phyloP scores from a whole-genome alignment of 176 grass and related monocot species.

The Rhynchospora tenuis region DNA sequence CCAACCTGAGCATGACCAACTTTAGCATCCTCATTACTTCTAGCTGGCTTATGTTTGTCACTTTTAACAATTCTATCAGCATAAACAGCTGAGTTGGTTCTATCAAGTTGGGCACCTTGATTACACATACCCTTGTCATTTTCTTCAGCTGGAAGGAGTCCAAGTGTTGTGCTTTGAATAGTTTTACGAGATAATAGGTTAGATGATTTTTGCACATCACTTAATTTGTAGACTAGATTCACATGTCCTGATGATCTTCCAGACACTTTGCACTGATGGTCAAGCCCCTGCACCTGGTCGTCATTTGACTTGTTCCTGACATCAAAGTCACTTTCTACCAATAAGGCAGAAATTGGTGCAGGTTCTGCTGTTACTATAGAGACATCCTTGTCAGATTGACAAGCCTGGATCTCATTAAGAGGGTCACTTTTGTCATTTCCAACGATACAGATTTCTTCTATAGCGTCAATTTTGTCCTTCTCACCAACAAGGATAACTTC shows the following conservation, averaged over 20 bases:
- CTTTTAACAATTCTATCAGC: background rate
- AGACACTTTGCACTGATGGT: background rate
- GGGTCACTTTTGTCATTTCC: background rate
- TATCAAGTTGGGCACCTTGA: background rate
- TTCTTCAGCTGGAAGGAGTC: background rate
- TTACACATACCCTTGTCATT: background rate
- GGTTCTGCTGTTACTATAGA: background rate
- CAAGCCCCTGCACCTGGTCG: background rate
- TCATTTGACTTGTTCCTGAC: background rate
- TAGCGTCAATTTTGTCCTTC: too few relatives aligned
- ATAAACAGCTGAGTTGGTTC: background rate
- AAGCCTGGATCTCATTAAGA: background rate
- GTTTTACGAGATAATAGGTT: background rate
- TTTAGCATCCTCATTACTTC: background rate
- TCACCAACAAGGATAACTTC: too few relatives aligned
- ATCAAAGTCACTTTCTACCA: background rate
- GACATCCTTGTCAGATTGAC: background rate
- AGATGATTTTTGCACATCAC: background rate
- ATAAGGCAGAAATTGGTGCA: background rate
- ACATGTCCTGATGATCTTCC: background rate
- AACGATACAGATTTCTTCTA: too few relatives aligned
- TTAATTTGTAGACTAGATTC: background rate
- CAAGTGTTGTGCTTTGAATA: background rate
- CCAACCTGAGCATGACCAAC: background rate
- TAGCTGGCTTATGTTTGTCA: background rate